Conservation (phyloP, 116 monocot species). For the Thalassia testudinum region DNA sequence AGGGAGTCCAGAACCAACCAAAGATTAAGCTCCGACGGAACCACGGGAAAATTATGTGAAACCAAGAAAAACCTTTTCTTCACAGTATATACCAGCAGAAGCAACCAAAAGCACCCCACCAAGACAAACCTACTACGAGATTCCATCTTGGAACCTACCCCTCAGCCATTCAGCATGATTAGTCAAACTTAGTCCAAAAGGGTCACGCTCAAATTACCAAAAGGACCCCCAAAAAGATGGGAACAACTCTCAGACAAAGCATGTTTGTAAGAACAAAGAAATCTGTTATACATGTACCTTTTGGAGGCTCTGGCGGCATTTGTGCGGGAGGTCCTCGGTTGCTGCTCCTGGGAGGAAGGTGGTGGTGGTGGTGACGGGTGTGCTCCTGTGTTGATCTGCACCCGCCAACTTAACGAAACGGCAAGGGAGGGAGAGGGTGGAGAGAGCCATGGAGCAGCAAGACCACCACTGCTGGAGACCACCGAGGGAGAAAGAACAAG, state of each 20-base stretch:
- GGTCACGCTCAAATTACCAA: too few species aligned
- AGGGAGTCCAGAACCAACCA: constrained; percentile 2
- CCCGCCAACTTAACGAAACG: constrained; percentile 12
- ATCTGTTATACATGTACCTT: too few species aligned
- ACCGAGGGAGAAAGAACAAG: background rate
- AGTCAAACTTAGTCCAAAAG: too few species aligned
- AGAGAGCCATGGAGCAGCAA: constrained; percentile 35
- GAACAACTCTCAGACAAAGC: background rate
- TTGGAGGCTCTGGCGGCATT: constrained; percentile 7
- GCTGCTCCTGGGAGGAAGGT: constrained; percentile 9
- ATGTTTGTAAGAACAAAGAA: background rate
- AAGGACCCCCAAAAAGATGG: background rate
- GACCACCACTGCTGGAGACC: background rate
- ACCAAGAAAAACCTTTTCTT: background rate
- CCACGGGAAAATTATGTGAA: background rate
- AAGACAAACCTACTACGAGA: background rate
- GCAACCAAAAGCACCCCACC: background rate
- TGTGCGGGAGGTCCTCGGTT: constrained; percentile 6
- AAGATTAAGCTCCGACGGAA: background rate
- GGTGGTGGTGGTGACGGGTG: constrained; percentile 5
- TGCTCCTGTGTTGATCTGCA: constrained; percentile 7
- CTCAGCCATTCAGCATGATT: too few species aligned
- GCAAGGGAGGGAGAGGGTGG: constrained; percentile 25
- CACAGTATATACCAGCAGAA: background rate
- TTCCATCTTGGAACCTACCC: too few species aligned